Evolutionary conservation across 352 stramenopile genomes (phyloP), one percentile per base, ranked within the genome.

Genomic region (Globisporangium viniferum): DNA sequence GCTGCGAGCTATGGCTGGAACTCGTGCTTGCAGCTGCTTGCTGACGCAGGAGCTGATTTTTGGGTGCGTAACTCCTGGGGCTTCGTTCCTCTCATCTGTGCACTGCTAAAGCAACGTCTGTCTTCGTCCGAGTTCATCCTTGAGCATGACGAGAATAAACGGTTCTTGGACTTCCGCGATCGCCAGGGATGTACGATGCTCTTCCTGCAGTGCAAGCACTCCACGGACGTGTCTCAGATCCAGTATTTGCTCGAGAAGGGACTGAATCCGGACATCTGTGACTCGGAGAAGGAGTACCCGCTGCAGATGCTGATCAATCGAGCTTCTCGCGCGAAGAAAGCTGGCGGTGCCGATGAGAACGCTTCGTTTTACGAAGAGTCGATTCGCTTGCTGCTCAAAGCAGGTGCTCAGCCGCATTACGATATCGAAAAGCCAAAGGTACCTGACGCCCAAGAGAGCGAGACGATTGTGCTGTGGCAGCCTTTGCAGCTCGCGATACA

Each of bases 181-280:
- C 81, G 84, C 0, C 73, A 91, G 20, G 86, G 86, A 2, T 86
- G 84, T 14, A 92, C 86, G 33, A 94, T 94, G 86, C 69, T 94
- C 4, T 92, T 89, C 56, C 62, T 92, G n/a, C 86, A 94, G 68
- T 92, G 84, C 41, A 78, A 82, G n/a, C 82, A 92, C 63, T 89
- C 86, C 9, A 82, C 73, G 44, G 87, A 77, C 55, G 48, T 87
- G 5, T 75, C 75, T 0, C 79, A 94, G 53, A 78, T 94, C 54
- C 73, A 86, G 49, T 94, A 92, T 58, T 56, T 94, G 31, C 70
- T 92, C 6, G 72, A 80, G 12, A 92, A 94, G 41, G 86, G 86
- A 0, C 71, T 92, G 5, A 81, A 88, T 57, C 81, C 86, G 3
- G 90, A 94, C 68, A 84, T 92, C 22, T 72, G 73, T 5, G 84